Base-by-base conservation (phyloP, 2,329 filamentous ascomycete genomes). In the Botrytis cinerea region DNA sequence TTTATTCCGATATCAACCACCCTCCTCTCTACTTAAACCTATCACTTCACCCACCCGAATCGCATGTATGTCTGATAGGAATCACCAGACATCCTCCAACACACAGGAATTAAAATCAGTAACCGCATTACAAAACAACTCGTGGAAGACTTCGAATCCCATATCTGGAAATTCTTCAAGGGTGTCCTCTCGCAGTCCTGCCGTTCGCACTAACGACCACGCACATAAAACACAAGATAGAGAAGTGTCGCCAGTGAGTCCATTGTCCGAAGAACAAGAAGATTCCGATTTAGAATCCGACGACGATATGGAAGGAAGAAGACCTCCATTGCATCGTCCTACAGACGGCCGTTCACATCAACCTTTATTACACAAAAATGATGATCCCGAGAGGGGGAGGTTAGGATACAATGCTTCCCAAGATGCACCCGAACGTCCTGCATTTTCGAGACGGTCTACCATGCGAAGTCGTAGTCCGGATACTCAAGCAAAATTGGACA, bases 401-500 rank as follows among this genome's bases (percentile, higher is more conserved):
- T 75, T 74, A 43, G 78, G 79, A 69, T 81, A 81, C 71, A 78
- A 80, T 60, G 75, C 75, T 51, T 75, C 77, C 25, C 76, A 75
- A 22, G 77, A 77, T 68, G 71, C 70, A 12, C 38, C 73, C 43
- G 72, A 75, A 40, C 75, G 76, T 46, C 77, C 79, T 35, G 82
- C 80, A 38, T 83, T 87, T 75, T 84, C 85, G 61, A 86, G 89
- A 73, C 85, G 88, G 73, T 92, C 90, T 60, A 91, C 91, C 20
- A 90, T 97, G 83, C 90, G 92, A 79, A 94, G 93, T 80, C 87
- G 89, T 78, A 95, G 92, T 80, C 93, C 93, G n/a, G 87, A 90
- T 74, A 85, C 86, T 51, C 86, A 88, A 77, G 87, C 89, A 28
- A 87, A 88, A 76, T 83, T 87, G 74, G 91, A 90, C 61, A 94